A percentile compares a stretch with the other conserved stretches of the same genome.
Evolutionary conservation across 257 asterid genomes (phyloP).

Genomic region (Capsicum rhomboideum): DNA sequence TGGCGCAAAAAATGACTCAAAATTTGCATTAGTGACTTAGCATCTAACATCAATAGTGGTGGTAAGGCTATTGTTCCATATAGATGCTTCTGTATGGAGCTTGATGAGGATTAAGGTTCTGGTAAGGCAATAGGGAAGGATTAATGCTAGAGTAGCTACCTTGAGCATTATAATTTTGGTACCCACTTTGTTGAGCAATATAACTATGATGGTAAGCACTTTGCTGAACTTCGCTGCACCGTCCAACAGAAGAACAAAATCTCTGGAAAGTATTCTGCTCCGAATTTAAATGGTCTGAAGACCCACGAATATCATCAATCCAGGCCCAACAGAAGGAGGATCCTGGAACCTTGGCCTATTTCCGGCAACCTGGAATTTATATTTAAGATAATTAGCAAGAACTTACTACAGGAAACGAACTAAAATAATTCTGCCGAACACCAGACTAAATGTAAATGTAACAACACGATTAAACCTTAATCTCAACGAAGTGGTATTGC

Average conservation of each 20-base stretch:
- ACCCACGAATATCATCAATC: conserved; percentile 7
- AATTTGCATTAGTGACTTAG: not conserved
- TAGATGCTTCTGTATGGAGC: conserved; percentile 23
- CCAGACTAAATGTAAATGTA: not conserved
- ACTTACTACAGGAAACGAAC: not conserved
- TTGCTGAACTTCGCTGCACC: conserved; percentile 15
- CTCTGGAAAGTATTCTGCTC: conserved; percentile 21
- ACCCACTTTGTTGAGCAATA: conserved; percentile 16
- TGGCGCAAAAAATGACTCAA: conserved; percentile 18
- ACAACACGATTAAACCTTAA: not conserved
- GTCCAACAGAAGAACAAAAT: conserved; percentile 27
- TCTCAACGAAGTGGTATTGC: not conserved
- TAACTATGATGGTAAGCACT: conserved; percentile 29
- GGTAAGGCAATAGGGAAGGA: conserved; percentile 31
- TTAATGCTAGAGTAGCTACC: conserved; percentile 13
- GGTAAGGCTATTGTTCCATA: conserved; percentile 12
- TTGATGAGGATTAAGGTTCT: conserved; percentile 20
- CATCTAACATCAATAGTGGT: conserved; percentile 24
- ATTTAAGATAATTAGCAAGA: not conserved
- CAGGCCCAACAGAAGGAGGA: conserved; percentile 28
- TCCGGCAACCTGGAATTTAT: conserved; percentile 28
- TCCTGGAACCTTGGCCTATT: conserved; percentile 28
- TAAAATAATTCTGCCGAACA: not conserved
- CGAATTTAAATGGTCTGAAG: conserved; percentile 26
- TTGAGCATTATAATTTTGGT: conserved; percentile 23